phyloP scores from a whole-genome alignment of 257 asterid genomes.

The Capsicum chinense region DNA sequence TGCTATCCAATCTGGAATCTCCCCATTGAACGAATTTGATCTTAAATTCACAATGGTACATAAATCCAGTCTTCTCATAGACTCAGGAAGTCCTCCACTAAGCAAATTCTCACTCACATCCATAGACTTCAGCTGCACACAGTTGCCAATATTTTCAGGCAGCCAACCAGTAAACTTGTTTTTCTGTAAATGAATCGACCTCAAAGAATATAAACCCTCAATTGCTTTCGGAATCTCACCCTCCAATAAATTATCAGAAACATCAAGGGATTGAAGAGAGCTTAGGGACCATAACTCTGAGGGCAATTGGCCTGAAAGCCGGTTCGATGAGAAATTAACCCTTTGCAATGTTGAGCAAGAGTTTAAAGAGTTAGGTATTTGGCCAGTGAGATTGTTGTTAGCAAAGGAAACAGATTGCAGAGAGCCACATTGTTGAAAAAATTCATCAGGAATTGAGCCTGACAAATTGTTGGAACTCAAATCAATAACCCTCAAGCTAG shows the following conservation, averaged over 20 bases:
- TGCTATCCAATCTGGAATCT: conserved; percentile 78
- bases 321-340: conserved; percentile 66
- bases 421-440: conserved; percentile 67
- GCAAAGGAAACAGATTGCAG: conserved; percentile 65
- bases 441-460: conserved; percentile 59
- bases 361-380: conserved; percentile 56
- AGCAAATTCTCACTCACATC: conserved; percentile 63
- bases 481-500: conserved; percentile 56
- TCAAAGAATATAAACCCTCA: conserved; percentile 51
- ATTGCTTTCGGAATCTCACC: conserved; percentile 72
- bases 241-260: conserved; percentile 65
- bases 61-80: conserved; percentile 56
- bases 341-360: conserved; percentile 61
- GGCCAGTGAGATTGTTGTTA: conserved; percentile 68
- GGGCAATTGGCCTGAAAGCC: conserved; percentile 62
- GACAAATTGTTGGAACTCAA: conserved; percentile 59
- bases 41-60: conserved; percentile 58
- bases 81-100: conserved; percentile 61
- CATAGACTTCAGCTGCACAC: conserved; percentile 52
- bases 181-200: conserved; percentile 49
- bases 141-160: conserved; percentile 72
- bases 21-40: conserved; percentile 57
- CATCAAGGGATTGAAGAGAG: conserved; percentile 60
- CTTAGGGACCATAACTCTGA: conserved; percentile 58
- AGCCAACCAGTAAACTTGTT: conserved; percentile 63